Conservation (phyloP, 441 rosid species). For the Theobroma grandiflorum region DNA sequence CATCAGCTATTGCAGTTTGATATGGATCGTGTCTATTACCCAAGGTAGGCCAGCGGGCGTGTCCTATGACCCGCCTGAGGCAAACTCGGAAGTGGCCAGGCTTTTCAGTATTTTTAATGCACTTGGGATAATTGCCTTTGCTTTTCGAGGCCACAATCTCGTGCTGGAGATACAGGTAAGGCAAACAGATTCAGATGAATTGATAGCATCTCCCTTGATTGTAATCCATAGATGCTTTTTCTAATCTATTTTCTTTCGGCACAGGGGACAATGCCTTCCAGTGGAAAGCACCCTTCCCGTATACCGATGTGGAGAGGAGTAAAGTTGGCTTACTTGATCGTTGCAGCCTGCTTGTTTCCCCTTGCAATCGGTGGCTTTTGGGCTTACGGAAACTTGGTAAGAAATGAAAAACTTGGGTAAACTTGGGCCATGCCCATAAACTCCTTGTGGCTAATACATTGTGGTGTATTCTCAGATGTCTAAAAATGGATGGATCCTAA, state of each 20-base stretch:
- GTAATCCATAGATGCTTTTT: background rate
- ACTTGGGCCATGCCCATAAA: background rate
- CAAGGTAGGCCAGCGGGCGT: conserved; percentile 34
- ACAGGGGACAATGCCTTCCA: conserved; percentile 74
- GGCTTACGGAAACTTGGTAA: conserved; percentile 63
- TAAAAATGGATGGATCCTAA: conserved; percentile 48
- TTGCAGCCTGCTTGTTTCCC: conserved; percentile 65
- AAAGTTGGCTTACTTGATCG: conserved; percentile 51
- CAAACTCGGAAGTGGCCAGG: conserved; percentile 26
- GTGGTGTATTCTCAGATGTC: conserved; percentile 40
- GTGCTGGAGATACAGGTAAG: conserved; percentile 68
- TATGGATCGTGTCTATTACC: conserved; percentile 50
- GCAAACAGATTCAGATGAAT: background rate
- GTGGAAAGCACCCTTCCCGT: conserved; percentile 51
- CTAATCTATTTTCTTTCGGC: background rate
- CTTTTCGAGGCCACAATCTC: conserved; percentile 73
- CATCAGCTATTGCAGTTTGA: conserved; percentile 53
- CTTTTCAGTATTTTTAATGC: conserved; percentile 45
- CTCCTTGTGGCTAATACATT: background rate
- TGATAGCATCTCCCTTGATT: background rate
- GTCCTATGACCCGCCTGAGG: conserved; percentile 39
- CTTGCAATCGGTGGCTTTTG: conserved; percentile 61
- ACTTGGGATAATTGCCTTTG: conserved; percentile 60
- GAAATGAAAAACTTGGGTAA: background rate
- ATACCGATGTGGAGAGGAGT: conserved; percentile 72